A percentile compares a stretch with the other conserved stretches of the same genome.
Conservation (phyloP, 164 flowering plant species). For the Magnolia sinica region DNA sequence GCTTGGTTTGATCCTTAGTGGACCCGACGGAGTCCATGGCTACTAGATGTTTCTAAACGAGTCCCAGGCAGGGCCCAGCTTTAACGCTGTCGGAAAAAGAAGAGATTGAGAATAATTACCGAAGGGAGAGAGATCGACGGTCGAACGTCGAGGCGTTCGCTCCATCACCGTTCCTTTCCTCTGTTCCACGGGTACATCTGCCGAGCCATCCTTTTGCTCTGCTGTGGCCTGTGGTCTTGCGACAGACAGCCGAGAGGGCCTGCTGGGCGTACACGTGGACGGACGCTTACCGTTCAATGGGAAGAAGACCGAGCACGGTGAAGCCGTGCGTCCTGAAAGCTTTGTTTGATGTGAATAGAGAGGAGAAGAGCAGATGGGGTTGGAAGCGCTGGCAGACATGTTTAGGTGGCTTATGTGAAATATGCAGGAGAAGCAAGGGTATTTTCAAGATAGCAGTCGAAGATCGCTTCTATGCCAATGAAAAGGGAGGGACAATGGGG, state of each 20-base stretch:
- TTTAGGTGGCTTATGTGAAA: background rate
- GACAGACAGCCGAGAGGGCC: slow-evolving; percentile 2
- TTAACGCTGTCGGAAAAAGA: no score
- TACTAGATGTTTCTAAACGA: no score
- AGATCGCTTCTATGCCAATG: background rate
- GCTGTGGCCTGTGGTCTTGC: slow-evolving; percentile 33
- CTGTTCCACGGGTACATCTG: slow-evolving; percentile 12
- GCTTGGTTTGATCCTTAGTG: no score
- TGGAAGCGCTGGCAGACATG: slow-evolving; percentile 1
- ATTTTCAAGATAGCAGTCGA: background rate
- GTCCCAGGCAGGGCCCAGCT: no score
- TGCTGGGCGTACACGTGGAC: background rate
- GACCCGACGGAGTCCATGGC: no score
- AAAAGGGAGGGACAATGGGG: background rate
- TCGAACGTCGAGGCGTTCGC: slow-evolving; percentile 36
- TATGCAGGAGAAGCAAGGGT: background rate
- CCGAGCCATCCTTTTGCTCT: slow-evolving; percentile 27
- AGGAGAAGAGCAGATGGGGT: background rate
- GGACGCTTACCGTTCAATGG: background rate
- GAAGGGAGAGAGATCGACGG: slow-evolving; percentile 55
- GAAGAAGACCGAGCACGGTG: slow-evolving; percentile 16
- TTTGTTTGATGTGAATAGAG: background rate
- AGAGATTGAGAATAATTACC: slow-evolving; percentile 31
- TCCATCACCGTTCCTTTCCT: slow-evolving; percentile 24
- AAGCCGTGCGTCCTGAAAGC: background rate